Evolutionary conservation across 177 flowering plant species (phyloP).

Genomic region (Tripterygium wilfordii): DNA sequence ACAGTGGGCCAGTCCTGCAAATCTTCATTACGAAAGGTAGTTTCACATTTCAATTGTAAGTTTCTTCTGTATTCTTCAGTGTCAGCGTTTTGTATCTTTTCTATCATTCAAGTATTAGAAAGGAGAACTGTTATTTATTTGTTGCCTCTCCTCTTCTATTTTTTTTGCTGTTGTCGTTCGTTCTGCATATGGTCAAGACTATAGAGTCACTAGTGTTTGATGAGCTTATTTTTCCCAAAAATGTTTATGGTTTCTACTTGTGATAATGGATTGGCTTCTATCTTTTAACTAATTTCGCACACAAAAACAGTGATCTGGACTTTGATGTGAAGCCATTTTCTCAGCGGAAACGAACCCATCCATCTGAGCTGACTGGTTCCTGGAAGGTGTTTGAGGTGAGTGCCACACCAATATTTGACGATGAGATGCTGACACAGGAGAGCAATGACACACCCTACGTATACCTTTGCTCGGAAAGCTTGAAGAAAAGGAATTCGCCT

Average conservation of each 20-base stretch:
- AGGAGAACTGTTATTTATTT: too few species aligned
- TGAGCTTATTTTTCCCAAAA: too few species aligned
- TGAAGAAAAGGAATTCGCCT: constrained; percentile 78
- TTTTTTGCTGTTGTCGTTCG: too few species aligned
- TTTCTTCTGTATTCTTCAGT: too few species aligned
- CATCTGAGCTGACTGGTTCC: constrained; percentile 70
- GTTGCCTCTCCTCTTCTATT: too few species aligned
- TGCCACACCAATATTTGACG: constrained; percentile 73
- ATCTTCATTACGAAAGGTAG: constrained; percentile 57
- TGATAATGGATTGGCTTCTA: too few species aligned
- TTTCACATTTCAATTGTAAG: neutral
- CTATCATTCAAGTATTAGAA: too few species aligned
- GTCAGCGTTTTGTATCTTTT: too few species aligned
- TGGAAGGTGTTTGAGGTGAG: constrained; percentile 95
- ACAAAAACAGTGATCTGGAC: constrained; percentile 54
- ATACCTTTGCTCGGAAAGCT: constrained; percentile 80
- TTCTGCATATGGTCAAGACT: too few species aligned
- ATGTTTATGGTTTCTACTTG: too few species aligned
- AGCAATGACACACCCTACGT: constrained; percentile 49
- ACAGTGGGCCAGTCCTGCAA: constrained; percentile 72
- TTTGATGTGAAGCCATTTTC: constrained; percentile 75
- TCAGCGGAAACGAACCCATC: constrained; percentile 60
- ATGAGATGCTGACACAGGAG: constrained; percentile 30
- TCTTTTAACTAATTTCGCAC: too few species aligned
- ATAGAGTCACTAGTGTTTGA: too few species aligned